These are phyloP conservation scores for Sanghuangporus sanghuang DNA, from an alignment of 1,284 basidiomycete species.

Conservation along the genomic window DNA sequence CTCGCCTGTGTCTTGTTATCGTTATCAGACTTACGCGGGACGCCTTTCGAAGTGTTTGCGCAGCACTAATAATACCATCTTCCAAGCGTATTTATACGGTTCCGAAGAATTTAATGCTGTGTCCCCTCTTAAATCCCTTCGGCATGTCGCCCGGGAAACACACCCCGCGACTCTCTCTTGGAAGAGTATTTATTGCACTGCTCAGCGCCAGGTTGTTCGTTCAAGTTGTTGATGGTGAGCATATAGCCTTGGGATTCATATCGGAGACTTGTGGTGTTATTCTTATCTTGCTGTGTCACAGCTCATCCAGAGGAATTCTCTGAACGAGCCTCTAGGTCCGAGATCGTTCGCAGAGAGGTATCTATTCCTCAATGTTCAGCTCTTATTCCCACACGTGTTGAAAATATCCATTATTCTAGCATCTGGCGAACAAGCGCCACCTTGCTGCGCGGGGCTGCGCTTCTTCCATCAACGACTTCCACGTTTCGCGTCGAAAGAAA, in stretches of 20 bases:
- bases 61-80: not conserved
- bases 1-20: not conserved
- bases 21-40: not conserved
- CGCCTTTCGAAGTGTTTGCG: not conserved
- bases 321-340: conserved; percentile 2
- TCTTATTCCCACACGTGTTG: not conserved
- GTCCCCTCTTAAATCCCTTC: not conserved
- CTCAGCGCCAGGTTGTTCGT: not conserved
- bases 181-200: not conserved
- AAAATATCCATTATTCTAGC: not conserved
- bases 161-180: not conserved
- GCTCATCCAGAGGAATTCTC: conserved; percentile 12
- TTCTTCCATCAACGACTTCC: conserved; percentile 21
- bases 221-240: not conserved
- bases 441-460: conserved; percentile 23
- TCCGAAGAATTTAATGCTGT: not conserved
- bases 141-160: not conserved
- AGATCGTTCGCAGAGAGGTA: conserved; percentile 13
- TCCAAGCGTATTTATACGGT: not conserved
- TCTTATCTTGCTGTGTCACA: not conserved
- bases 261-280: not conserved
- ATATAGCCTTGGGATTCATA: not conserved
- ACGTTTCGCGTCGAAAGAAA: conserved; percentile 21
- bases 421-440: conserved; percentile 15
- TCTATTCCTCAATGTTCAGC: not conserved